Conservation (phyloP, 495 filamentous ascomycete genomes). For the Lasiosphaeriaceae sp. region DNA sequence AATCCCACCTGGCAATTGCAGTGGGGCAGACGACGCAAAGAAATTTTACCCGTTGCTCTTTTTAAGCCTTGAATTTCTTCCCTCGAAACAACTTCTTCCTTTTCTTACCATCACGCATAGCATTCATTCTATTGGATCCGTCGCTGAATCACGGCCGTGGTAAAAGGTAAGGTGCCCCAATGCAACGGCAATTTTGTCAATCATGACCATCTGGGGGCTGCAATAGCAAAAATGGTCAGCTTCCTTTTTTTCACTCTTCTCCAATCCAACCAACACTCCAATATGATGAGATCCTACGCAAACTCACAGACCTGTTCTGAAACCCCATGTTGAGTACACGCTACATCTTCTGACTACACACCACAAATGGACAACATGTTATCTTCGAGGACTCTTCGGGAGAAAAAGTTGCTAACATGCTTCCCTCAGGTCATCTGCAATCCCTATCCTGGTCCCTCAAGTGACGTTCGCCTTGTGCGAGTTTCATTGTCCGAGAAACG, state of each 20-base stretch:
- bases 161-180: too few species aligned
- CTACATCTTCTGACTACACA: constrained; percentile 36
- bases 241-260: not conserved
- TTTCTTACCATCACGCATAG: not conserved
- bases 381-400: too few species aligned
- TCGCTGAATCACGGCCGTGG: too few species aligned
- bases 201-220: too few species aligned
- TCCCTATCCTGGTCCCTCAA: too few species aligned
- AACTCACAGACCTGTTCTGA: constrained; percentile 59
- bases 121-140: not conserved
- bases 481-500: too few species aligned
- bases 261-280: not conserved
- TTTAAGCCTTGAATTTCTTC: not conserved
- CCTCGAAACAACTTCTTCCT: not conserved
- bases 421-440: too few species aligned
- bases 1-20: too few species aligned
- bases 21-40: too few species aligned
- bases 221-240: constrained; percentile 1
- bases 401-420: too few species aligned
- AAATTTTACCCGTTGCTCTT: not conserved
- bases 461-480: too few species aligned
- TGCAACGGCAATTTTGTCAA: too few species aligned
- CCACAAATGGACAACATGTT: not conserved
- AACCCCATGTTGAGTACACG: constrained; percentile 45
- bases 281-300: constrained; percentile 47